Evolutionary conservation across 768 basidiomycete species (phyloP).

Genomic region (Mycena galericulata): DNA sequence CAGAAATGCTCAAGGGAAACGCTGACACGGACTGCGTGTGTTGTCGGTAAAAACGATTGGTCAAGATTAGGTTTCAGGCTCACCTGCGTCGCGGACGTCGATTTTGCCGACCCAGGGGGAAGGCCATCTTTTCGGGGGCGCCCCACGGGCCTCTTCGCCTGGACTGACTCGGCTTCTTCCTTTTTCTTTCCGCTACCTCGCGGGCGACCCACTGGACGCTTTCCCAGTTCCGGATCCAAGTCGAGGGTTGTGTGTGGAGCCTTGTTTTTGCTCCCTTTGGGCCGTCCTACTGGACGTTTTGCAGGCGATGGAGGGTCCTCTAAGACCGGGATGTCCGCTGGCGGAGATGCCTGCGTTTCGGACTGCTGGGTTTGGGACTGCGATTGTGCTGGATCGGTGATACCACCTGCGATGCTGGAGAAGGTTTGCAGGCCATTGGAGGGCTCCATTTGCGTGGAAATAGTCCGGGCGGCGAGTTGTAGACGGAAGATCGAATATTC

Average conservation of each 20-base stretch:
- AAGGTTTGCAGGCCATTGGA: slow-evolving; percentile 4
- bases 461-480: too few species aligned
- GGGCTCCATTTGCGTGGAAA: slow-evolving; percentile 12
- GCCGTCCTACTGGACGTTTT: slow-evolving; percentile 23
- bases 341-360: not conserved
- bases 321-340: not conserved
- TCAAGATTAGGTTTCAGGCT: not conserved
- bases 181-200: slow-evolving; percentile 85
- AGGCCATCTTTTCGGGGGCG: slow-evolving; percentile 86
- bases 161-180: slow-evolving; percentile 50
- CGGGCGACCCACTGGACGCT: slow-evolving; percentile 81
- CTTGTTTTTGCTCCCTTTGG: slow-evolving; percentile 35
- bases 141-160: slow-evolving; percentile 78
- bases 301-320: not conserved
- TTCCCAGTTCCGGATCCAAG: slow-evolving; percentile 47
- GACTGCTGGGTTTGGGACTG: not conserved
- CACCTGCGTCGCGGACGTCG: slow-evolving; percentile 4
- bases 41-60: not conserved
- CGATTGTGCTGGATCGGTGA: slow-evolving; percentile 6
- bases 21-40: too few species aligned
- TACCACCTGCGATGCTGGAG: slow-evolving; percentile 28
- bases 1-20: slow-evolving; percentile 24
- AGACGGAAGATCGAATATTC: too few species aligned
- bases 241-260: slow-evolving; percentile 20
- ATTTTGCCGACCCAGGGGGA: slow-evolving; percentile 69